Conservation (phyloP, 331 rosid species). For the Telfairia occidentalis region DNA sequence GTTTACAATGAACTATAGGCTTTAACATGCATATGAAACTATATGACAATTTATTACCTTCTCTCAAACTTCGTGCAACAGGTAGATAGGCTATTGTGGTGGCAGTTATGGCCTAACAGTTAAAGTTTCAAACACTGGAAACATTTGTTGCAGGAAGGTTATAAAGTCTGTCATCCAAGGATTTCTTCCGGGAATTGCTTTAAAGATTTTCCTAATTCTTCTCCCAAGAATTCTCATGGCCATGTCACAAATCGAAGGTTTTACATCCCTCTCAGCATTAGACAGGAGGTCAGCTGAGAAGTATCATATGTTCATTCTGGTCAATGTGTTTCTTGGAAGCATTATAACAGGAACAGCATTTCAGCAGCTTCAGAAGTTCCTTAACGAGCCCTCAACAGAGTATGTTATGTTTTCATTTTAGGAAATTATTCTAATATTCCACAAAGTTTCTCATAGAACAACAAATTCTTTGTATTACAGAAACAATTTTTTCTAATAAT, state of each 20-base stretch:
- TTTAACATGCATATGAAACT: conserved; percentile 1
- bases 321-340: conserved; percentile 91
- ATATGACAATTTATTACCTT: neutral
- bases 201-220: conserved; percentile 63
- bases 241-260: conserved; percentile 82
- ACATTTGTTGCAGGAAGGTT: conserved; percentile 39
- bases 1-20: conserved; percentile 10
- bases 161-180: conserved; percentile 72
- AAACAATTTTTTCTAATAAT: neutral
- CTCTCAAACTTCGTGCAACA: neutral
- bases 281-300: conserved; percentile 78
- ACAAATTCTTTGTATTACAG: neutral
- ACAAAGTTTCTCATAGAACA: neutral
- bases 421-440: neutral
- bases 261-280: conserved; percentile 50
- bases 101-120: conserved; percentile 4
- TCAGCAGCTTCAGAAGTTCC: conserved; percentile 56
- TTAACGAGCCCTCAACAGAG: conserved; percentile 52
- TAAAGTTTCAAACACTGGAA: conserved; percentile 15
- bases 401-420: conserved; percentile 21
- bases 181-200: conserved; percentile 78
- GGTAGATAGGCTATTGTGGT: conserved; percentile 7
- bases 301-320: conserved; percentile 58
- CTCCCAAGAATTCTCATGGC: conserved; percentile 68
- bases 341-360: conserved; percentile 78